Conservation (phyloP, 495 filamentous ascomycete genomes). For the Hypoxylon cercidicola region DNA sequence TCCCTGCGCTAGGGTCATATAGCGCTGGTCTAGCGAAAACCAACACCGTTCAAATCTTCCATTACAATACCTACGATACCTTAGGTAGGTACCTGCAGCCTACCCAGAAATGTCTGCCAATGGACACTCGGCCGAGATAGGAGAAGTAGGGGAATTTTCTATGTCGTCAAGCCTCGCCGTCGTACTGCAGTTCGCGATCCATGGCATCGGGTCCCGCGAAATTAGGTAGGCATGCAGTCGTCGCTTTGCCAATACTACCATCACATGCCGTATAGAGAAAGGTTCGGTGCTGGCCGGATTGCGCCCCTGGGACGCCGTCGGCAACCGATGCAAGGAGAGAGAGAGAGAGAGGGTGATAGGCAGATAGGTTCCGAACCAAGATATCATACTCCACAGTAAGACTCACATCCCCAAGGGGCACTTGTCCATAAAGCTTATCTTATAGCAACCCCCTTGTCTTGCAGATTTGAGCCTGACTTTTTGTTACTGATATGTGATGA, state of each 20-base stretch:
- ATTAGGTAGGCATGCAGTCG: background rate
- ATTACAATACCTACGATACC: too few species aligned
- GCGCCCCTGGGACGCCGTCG: too few species aligned
- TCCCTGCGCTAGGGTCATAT: background rate
- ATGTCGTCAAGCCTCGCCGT: constrained; percentile 30
- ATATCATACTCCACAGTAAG: background rate
- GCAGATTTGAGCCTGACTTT: too few species aligned
- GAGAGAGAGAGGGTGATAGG: too few species aligned
- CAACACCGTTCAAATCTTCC: background rate
- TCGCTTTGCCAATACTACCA: constrained; percentile 4
- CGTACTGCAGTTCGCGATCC: constrained; percentile 19
- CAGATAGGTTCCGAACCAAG: constrained; percentile 16
- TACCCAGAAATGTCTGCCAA: too few species aligned
- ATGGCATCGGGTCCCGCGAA: constrained; percentile 29
- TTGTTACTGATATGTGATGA: too few species aligned
- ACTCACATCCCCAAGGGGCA: background rate
- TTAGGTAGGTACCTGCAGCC: too few species aligned
- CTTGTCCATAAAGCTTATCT: constrained; percentile 8
- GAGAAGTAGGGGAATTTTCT: constrained; percentile 7
- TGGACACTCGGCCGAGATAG: too few species aligned
- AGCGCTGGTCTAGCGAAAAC: background rate
- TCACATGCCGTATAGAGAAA: constrained; percentile 12
- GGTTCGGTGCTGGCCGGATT: constrained; percentile 29
- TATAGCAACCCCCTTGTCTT: constrained; percentile 2
- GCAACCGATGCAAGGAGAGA: too few species aligned